Evolutionary conservation across 768 basidiomycete species (phyloP), one percentile per base, ranked within the genome.

Genomic region (Kwoniella mangroviensis): DNA sequence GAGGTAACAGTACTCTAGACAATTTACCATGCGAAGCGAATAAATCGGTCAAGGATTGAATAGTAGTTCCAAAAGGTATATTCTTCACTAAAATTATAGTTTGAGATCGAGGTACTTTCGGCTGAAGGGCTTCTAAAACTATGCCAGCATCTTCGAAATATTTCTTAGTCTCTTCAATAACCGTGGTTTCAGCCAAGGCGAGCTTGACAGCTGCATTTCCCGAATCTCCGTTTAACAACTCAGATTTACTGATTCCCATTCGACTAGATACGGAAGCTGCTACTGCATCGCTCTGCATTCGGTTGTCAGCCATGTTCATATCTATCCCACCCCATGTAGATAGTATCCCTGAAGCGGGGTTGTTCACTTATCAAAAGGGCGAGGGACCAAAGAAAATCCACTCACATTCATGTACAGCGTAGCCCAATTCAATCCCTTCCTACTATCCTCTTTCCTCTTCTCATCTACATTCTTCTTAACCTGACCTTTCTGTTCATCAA

Each of bases 391-490:
- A 3, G 11, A 12, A 15, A 28, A 15, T 2, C 24, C 54, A 90
- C 93, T 84, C 85, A 97, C 96, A 86, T 98, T 98, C 93, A 98
- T 94, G 80, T 94, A 98, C 67, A 98, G 81, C 87, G 94, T 91
- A 63, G 90, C 82, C 82, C 81, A 83, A 60, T 82, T 83, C 63
- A 81, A 79, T 17, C 70, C 81, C 41, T 72, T 74, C 10, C 68
- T 24, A 42, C 64, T 72, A 42, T 78, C 77, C 45, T 82, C 79
- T 60, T 79, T 82, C 64, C 78, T 86, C 73, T 77, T 80, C 41
- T 70, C 73, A 49, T 79, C 80, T 19, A 79, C 77, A n/a, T 74
- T 78, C n/a, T 65, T 75, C 71, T 79, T 79, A 22, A 79, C 73
- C 55, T 79, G 75, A 7, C 59, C 76, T 55, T 61, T 75, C 19